These are phyloP conservation scores for barley (Hordeum vulgare) DNA, from an alignment of 176 grass and related monocot genomes.

Conservation along the genomic window DNA sequence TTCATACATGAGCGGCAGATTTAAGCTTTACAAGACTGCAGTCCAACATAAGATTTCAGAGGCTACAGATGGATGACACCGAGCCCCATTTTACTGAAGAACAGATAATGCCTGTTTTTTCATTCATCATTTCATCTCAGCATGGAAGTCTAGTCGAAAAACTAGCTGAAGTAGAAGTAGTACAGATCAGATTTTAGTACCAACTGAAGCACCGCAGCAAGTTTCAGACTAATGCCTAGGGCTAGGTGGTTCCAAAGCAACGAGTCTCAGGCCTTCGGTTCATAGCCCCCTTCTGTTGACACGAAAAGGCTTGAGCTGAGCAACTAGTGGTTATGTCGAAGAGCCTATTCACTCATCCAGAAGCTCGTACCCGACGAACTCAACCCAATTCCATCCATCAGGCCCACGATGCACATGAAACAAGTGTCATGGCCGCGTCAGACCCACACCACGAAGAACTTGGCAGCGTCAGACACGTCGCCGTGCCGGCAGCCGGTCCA, in stretches of 20 bases:
- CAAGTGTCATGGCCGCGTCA: not conserved
- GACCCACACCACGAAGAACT: not conserved
- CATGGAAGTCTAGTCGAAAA: not conserved
- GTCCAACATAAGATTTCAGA: not conserved
- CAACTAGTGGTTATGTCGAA: not conserved
- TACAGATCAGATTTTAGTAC: not conserved
- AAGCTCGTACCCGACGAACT: not conserved
- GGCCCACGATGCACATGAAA: not conserved
- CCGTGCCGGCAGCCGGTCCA: not conserved
- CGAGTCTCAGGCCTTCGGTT: not conserved
- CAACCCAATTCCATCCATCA: not conserved
- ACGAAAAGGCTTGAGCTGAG: not conserved
- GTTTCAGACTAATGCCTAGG: too few relatives aligned
- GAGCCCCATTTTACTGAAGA: not conserved
- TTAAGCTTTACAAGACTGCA: not conserved
- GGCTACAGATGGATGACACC: not conserved
- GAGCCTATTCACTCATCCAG: not conserved
- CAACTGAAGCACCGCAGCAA: not conserved
- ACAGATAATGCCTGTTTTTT: not conserved
- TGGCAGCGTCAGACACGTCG: slow-evolving; percentile 15
- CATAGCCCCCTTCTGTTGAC: not conserved
- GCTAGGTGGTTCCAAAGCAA: not conserved
- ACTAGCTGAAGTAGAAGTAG: not conserved
- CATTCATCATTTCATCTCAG: not conserved
- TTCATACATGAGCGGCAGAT: not conserved